Conservation (phyloP, 2,329 filamentous ascomycete species). For the Chaetothyriales sp. region DNA sequence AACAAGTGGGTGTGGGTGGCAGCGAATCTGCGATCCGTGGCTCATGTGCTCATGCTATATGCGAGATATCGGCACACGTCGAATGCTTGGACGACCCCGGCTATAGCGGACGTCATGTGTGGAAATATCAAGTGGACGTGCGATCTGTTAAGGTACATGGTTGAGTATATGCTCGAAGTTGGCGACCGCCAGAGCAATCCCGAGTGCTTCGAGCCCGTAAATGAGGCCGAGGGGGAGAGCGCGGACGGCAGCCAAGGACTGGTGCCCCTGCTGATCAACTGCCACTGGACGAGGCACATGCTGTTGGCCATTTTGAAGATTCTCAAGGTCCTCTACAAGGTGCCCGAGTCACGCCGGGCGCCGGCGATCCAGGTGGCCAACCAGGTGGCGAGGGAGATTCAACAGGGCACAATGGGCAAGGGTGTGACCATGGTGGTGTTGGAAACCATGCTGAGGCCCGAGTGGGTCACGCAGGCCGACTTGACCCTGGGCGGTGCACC, state of each 20-base stretch:
- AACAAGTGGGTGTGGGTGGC: slow-evolving; percentile 17
- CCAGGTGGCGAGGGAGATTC: slow-evolving; percentile 29
- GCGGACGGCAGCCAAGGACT: slow-evolving; percentile 23
- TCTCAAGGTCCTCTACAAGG: slow-evolving; percentile 12
- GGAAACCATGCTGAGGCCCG: slow-evolving; percentile 13
- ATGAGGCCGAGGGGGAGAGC: slow-evolving; percentile 8
- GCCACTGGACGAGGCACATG: slow-evolving; percentile 60
- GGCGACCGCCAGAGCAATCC: slow-evolving; percentile 23
- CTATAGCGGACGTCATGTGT: slow-evolving; percentile 57
- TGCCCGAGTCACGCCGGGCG: slow-evolving; percentile 47
- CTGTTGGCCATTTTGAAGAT: slow-evolving; percentile 42
- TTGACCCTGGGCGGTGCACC: slow-evolving; percentile 27
- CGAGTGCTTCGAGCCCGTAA: slow-evolving; percentile 11
- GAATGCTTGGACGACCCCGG: slow-evolving; percentile 26
- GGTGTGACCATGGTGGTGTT: slow-evolving; percentile 13
- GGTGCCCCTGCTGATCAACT: slow-evolving; percentile 48
- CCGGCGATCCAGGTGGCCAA: slow-evolving; percentile 29
- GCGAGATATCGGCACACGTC: slow-evolving; percentile 10
- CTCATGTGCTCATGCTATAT: slow-evolving; percentile 10
- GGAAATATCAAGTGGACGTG: slow-evolving; percentile 69
- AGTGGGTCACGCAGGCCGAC: slow-evolving; percentile 5
- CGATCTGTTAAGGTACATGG: slow-evolving; percentile 46
- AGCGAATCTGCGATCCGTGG: slow-evolving; percentile 14
- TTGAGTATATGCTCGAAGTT: slow-evolving; percentile 39
- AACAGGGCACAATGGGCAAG: slow-evolving; percentile 32